Evolutionary conservation across 140 eudicot species (phyloP).

Genomic region (Oenanthe javanica): DNA sequence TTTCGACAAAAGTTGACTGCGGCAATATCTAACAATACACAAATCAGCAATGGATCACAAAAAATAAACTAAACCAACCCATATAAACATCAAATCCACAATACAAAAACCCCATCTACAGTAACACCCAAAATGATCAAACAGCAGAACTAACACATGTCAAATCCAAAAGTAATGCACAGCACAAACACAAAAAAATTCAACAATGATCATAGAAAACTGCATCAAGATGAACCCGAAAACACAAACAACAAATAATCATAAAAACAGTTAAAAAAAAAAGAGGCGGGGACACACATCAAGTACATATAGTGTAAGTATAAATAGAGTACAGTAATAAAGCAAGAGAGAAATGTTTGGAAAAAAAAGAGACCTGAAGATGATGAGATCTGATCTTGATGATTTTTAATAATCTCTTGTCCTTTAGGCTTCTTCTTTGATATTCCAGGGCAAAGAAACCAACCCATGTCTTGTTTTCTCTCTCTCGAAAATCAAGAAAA

Average conservation of each 20-base stretch:
- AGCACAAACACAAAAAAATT: slow-evolving; percentile 1
- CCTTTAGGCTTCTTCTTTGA: slow-evolving; percentile 53
- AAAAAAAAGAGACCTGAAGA: slow-evolving; percentile 34
- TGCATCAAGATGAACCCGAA: slow-evolving; percentile 4
- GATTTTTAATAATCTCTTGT: slow-evolving; percentile 33
- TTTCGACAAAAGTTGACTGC: neutral
- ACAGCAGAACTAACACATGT: neutral
- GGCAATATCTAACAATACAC: neutral
- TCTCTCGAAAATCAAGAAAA: slow-evolving; percentile 19
- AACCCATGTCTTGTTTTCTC: slow-evolving; percentile 46
- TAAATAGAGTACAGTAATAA: neutral
- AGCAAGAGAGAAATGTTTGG: neutral
- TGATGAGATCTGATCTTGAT: slow-evolving; percentile 84
- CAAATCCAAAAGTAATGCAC: slow-evolving; percentile 1
- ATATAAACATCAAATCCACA: neutral
- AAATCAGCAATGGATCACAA: neutral
- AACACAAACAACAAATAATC: slow-evolving; percentile 8
- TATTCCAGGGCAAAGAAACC: slow-evolving; percentile 55
- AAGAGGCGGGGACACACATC: neutral
- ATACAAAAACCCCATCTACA: neutral
- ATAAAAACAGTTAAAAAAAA: slow-evolving; percentile 5
- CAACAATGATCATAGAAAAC: neutral
- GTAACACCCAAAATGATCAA: neutral
- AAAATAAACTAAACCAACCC: neutral
- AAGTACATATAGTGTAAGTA: slow-evolving; percentile 20